Percentiles rank a stretch among this genome's conserved stretches.
Conservation (phyloP, 148 eudicot species). For the Diospyros lotus region DNA sequence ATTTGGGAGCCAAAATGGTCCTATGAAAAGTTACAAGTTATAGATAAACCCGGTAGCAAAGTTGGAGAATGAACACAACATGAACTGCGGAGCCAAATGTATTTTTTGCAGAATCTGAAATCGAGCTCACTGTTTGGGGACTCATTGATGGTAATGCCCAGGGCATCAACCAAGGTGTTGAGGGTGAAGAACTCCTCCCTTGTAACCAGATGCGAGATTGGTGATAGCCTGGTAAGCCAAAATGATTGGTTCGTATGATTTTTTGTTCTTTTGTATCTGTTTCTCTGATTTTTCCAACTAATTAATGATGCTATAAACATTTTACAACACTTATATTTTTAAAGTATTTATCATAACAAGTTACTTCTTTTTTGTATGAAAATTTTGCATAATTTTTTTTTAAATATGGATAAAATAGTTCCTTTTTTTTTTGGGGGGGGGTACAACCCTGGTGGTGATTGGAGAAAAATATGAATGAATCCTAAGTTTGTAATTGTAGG, state of each 20-base stretch:
- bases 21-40: too few species aligned
- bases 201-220: conserved; percentile 68
- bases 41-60: neutral
- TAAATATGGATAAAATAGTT: too few species aligned
- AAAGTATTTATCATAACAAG: too few species aligned
- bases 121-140: conserved; percentile 81
- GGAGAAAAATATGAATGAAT: neutral
- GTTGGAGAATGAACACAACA: neutral
- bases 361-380: too few species aligned
- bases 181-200: conserved; percentile 52
- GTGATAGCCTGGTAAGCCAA: conserved; percentile 87
- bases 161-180: conserved; percentile 54
- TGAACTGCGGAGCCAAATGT: neutral
- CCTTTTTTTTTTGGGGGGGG: neutral
- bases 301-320: too few species aligned
- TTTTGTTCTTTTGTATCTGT: too few species aligned
- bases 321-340: too few species aligned
- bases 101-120: conserved; percentile 56
- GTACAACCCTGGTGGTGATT: neutral
- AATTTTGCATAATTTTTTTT: too few species aligned
- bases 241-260: too few species aligned
- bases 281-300: too few species aligned
- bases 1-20: too few species aligned
- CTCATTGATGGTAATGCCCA: conserved; percentile 47
- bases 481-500: conserved; percentile 38